A percentile compares a stretch with the other conserved stretches of the same genome.
These are phyloP conservation scores for Trametes gibbosa DNA, from an alignment of 768 basidiomycete species.

Conservation along the genomic window DNA sequence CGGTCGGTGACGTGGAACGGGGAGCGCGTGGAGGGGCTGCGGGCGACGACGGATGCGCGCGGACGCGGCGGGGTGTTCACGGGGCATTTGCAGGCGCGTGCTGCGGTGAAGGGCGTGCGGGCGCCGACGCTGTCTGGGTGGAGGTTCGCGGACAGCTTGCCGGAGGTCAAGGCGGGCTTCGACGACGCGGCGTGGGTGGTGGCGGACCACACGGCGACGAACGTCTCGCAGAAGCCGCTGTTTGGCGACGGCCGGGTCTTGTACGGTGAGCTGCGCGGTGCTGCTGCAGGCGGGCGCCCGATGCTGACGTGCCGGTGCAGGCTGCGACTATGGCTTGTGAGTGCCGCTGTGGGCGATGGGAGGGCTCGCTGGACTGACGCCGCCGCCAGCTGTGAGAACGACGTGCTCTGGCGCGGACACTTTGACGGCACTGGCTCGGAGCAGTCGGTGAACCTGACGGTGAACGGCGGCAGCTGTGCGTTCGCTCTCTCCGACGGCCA, in stretches of 20 bases:
- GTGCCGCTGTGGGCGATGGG: constrained; percentile 24
- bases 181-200: constrained; percentile 63
- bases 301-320: constrained; percentile 7
- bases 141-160: constrained; percentile 74
- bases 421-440: constrained; percentile 62
- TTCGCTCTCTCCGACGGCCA: not conserved
- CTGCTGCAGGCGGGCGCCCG: not conserved
- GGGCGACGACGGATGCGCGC: constrained; percentile 45
- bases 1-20: constrained; percentile 74
- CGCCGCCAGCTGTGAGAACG: constrained; percentile 68
- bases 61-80: constrained; percentile 49
- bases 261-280: constrained; percentile 43
- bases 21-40: constrained; percentile 29
- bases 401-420: constrained; percentile 80
- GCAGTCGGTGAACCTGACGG: constrained; percentile 67
- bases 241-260: constrained; percentile 77
- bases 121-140: constrained; percentile 59
- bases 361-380: not conserved
- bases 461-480: constrained; percentile 77
- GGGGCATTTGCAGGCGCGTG: constrained; percentile 41
- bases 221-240: constrained; percentile 63
- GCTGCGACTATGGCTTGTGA: constrained; percentile 85
- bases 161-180: constrained; percentile 58
- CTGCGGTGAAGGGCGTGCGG: constrained; percentile 31
- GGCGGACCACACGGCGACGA: constrained; percentile 72